Evolutionary conservation across 169 alveolate species (phyloP).

Genomic region (Plasmodium sp.): DNA sequence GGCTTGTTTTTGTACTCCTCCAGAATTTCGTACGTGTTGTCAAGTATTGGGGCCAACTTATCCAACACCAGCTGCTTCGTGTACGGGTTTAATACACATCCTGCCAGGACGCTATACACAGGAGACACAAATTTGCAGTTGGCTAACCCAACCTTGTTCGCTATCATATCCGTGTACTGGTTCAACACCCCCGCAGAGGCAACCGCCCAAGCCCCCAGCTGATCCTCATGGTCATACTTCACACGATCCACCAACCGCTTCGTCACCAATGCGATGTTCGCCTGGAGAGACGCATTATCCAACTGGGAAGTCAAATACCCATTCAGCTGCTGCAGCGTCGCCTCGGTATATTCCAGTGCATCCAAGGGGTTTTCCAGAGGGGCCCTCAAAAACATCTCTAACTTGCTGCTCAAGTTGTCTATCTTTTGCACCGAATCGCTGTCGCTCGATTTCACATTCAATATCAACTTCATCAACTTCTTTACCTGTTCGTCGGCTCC

Average conservation of each 20-base stretch:
- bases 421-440: conserved; percentile 88
- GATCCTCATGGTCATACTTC: conserved; percentile 89
- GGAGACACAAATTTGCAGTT: conserved; percentile 83
- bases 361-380: conserved; percentile 91
- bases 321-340: conserved; percentile 86
- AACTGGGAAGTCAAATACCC: conserved; percentile 81
- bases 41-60: conserved; percentile 75
- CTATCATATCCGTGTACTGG: conserved; percentile 83
- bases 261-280: conserved; percentile 80
- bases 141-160: conserved; percentile 83
- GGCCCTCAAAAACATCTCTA: conserved; percentile 90
- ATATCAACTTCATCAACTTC: conserved; percentile 88
- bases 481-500: conserved; percentile 94
- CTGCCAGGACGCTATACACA: conserved; percentile 86
- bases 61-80: conserved; percentile 81
- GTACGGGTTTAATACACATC: conserved; percentile 87
- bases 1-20: conserved; percentile 84
- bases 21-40: conserved; percentile 77
- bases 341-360: conserved; percentile 92
- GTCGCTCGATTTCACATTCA: conserved; percentile 83
- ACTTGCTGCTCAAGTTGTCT: conserved; percentile 86
- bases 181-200: conserved; percentile 89
- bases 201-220: conserved; percentile 94
- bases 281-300: conserved; percentile 82
- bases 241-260: conserved; percentile 84